Conservation (phyloP, 306 rosid genomes). For the Alnus glutinosa region DNA sequence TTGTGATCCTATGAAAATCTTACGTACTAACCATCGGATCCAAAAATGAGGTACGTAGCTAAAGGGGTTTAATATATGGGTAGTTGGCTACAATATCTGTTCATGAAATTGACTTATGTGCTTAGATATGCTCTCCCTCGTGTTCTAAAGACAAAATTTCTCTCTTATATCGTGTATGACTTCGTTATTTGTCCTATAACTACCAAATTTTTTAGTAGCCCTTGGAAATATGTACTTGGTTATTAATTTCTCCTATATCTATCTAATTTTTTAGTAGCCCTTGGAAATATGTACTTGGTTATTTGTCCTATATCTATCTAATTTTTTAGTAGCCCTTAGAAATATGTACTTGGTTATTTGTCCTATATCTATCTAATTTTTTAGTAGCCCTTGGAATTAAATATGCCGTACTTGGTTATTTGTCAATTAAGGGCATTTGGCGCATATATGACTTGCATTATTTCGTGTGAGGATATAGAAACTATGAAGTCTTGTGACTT, state of each 20-base stretch:
- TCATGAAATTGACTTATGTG: conserved; percentile 40
- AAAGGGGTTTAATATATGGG: conserved; percentile 23
- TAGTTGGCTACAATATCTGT: conserved; percentile 28
- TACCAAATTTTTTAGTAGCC: too few species aligned
- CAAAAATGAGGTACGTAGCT: conserved; percentile 13
- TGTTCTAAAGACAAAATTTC: conserved; percentile 3
- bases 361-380: neutral
- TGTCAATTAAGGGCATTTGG: neutral
- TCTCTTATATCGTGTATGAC: neutral
- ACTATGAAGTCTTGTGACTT: neutral
- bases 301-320: too few species aligned
- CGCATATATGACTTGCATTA: neutral
- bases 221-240: neutral
- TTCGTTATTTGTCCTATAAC: too few species aligned
- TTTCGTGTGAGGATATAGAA: neutral
- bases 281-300: neutral
- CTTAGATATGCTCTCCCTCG: conserved; percentile 14
- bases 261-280: neutral
- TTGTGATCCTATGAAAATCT: neutral
- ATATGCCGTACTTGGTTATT: neutral
- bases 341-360: too few species aligned
- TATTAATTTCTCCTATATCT: too few species aligned
- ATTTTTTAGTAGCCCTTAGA: too few species aligned
- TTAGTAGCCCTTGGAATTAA: neutral
- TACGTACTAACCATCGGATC: conserved; percentile 5